These are phyloP conservation scores for Furcasterigmium sp. DNA, from an alignment of 2,329 filamentous ascomycete genomes.

Conservation along the genomic window DNA sequence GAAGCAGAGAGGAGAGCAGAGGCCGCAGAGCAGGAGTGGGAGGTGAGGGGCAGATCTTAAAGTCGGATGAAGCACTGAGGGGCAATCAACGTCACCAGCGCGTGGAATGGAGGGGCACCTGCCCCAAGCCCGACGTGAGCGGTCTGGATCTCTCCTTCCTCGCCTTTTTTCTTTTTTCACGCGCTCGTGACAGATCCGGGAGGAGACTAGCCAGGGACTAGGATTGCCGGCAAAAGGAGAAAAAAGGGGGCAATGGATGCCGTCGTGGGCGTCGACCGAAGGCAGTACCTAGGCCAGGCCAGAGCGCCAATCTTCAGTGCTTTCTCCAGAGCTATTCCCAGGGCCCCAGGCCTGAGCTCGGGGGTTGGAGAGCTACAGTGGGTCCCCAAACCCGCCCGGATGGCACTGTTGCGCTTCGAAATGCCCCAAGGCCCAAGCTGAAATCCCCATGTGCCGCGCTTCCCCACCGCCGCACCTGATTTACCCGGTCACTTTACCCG, in stretches of 20 bases:
- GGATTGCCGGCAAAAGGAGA: not conserved
- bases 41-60: not conserved
- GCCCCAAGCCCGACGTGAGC: not conserved
- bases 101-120: not conserved
- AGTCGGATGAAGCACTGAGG: not conserved
- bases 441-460: too few species aligned
- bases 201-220: not conserved
- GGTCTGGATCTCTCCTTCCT: conserved; percentile 1
- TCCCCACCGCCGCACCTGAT: not conserved
- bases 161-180: not conserved
- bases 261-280: too few species aligned
- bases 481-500: conserved; percentile 1
- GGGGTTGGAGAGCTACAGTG: not conserved
- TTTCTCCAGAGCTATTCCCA: too few species aligned
- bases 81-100: not conserved
- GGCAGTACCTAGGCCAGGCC: too few species aligned
- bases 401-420: not conserved
- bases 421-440: not conserved
- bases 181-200: not conserved
- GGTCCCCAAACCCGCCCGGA: not conserved
- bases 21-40: not conserved
- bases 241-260: too few species aligned
- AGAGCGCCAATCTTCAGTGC: too few species aligned
- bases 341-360: too few species aligned
- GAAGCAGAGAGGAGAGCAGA: not conserved